Conservation (phyloP, 768 basidiomycete species). For the Leccinum obscurum region DNA sequence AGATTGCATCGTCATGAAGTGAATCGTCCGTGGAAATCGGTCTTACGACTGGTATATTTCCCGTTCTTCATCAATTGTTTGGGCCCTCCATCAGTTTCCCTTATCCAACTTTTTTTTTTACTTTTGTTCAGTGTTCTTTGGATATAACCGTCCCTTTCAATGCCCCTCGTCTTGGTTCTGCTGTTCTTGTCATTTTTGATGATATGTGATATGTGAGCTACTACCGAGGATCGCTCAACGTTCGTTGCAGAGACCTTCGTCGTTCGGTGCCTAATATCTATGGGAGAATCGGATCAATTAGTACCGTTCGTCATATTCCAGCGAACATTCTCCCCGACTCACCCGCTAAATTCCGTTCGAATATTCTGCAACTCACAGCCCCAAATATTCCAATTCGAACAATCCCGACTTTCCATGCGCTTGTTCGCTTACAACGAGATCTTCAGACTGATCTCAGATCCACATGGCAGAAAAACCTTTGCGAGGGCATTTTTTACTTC, state of each 20-base stretch:
- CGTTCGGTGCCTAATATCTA: slow-evolving; percentile 3
- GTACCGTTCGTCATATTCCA: slow-evolving; percentile 4
- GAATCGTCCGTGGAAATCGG: not conserved
- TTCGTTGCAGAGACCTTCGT: slow-evolving; percentile 9
- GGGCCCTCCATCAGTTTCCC: not conserved
- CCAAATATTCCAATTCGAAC: slow-evolving; percentile 8
- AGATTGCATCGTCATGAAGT: slow-evolving; percentile 11
- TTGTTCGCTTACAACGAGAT: slow-evolving; percentile 4
- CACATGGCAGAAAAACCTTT: not conserved
- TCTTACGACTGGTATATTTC: slow-evolving; percentile 14
- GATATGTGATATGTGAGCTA: not conserved
- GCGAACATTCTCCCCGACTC: slow-evolving; percentile 1
- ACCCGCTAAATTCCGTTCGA: slow-evolving; percentile 6
- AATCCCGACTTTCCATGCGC: not conserved
- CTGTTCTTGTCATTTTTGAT: slow-evolving; percentile 4
- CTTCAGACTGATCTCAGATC: slow-evolving; percentile 7
- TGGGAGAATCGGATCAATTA: not conserved
- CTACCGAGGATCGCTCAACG: slow-evolving; percentile 3
- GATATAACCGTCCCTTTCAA: slow-evolving; percentile 5
- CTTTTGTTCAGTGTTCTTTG: slow-evolving; percentile 9
- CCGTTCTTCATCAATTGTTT: not conserved
- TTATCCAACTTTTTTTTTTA: slow-evolving; percentile 6
- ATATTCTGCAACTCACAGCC: slow-evolving; percentile 4
- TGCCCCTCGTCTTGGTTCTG: not conserved
- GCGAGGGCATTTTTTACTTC: not conserved